These are phyloP conservation scores for Aaosphaeria pasadenensis DNA, from an alignment of 2,329 filamentous ascomycete genomes.

Conservation along the genomic window DNA sequence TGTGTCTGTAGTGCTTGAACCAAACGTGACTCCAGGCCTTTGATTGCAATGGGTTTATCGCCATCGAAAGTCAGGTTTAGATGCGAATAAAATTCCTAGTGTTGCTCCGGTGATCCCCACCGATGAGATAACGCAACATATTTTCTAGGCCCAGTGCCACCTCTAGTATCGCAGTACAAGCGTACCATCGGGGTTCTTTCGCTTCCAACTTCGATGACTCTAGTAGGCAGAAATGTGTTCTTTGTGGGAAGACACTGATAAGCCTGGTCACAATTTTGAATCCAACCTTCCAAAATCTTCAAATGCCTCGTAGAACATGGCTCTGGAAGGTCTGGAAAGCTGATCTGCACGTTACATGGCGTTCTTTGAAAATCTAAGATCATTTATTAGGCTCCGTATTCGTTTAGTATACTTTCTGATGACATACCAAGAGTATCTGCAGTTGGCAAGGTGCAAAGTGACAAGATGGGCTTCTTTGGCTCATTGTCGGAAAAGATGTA, in stretches of 20 bases:
- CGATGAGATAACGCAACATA: not conserved
- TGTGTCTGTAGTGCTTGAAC: not conserved
- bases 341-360: not conserved
- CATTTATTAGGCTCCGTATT: too few relatives aligned
- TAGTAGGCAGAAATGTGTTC: slow-evolving; percentile 4
- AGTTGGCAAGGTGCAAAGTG: not conserved
- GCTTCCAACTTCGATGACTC: slow-evolving; percentile 7
- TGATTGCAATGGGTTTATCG: slow-evolving; percentile 5
- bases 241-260: slow-evolving; percentile 1
- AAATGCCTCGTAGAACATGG: not conserved
- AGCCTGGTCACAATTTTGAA: slow-evolving; percentile 2
- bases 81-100: slow-evolving; percentile 1
- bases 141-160: not conserved
- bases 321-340: slow-evolving; percentile 1
- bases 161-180: not conserved
- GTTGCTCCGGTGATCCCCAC: not conserved
- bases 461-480: not conserved
- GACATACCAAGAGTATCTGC: not conserved
- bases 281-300: slow-evolving; percentile 1
- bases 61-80: not conserved
- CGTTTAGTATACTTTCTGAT: not conserved
- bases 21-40: slow-evolving; percentile 4
- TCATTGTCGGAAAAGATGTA: not conserved
- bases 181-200: too few relatives aligned
- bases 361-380: too few relatives aligned